Base-by-base conservation (phyloP, 768 basidiomycete genomes). In the Hemileccinum impolitum region DNA sequence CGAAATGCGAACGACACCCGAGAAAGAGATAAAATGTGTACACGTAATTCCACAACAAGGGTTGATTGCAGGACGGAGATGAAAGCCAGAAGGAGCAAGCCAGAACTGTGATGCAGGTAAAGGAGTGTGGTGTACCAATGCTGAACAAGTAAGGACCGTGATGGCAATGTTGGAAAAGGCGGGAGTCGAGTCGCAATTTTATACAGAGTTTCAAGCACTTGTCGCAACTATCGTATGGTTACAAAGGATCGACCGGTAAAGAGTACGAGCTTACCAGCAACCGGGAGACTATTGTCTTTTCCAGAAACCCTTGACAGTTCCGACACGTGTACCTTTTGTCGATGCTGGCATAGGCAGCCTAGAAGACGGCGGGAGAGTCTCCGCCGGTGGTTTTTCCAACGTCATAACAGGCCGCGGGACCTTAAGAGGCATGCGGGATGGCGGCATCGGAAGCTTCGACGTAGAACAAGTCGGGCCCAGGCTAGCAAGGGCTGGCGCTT, bases 21-120 rank as follows among this genome's bases (percentile, higher is more conserved):
- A 48, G n/a, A 30, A 40, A 40, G 50, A 31, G 53, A 38, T 43
- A 12, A 53, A 51, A 49, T 63, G 63, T 65, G 49, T 66, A 65
- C 66, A 65, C 53, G 50, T 67, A 65, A 58, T 65, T 62, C 65
- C 65, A 65, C 64, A 65, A 65, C 64, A 61, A 38, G 45, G 47
- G 45, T 54, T 44, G 55, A 58, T n/a, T 58, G 52, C 58, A 32
- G 38, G 57, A 47, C 30, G 19, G 49, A 55, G 47, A 51, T 43
- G 52, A 47, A 63, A 47, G 28, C 60, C 43, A 36, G 48, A 50
- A 52, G 19, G 39, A 47, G 25, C 37, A 41, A 44, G 44, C 14
- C 6, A 40, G 10, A 39, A 23, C 23, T 23, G 40, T 32, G 42
- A 55, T 43, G 47, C 31, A 15, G 39, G 54, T 11, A 39, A 30